A percentile compares a stretch with the other conserved stretches of the same genome.
Conservation (phyloP, 768 basidiomycete genomes). For the Saitozyma podzolica region DNA sequence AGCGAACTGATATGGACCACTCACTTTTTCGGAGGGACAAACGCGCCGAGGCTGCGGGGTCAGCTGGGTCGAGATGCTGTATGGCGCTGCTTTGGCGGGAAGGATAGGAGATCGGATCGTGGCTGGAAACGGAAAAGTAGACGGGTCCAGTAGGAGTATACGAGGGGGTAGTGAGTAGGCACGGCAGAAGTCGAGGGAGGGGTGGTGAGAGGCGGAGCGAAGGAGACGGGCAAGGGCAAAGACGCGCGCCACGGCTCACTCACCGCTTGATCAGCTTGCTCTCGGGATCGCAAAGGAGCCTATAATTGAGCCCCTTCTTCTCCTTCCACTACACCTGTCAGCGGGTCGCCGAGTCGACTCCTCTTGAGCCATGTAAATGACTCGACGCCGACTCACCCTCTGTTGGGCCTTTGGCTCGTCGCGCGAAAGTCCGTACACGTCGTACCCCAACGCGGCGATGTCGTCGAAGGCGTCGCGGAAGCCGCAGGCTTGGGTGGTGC, state of each 20-base stretch:
- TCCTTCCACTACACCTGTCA: constrained; percentile 45
- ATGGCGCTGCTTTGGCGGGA: no score
- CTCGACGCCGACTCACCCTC: constrained; percentile 60
- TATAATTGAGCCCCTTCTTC: constrained; percentile 81
- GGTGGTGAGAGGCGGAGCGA: no score
- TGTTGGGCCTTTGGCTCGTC: constrained; percentile 65
- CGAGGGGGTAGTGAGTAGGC: no score
- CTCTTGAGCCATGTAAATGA: background rate
- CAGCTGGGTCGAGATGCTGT: background rate
- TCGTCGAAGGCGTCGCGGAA: constrained; percentile 81
- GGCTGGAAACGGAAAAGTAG: no score
- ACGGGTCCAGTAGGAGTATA: no score
- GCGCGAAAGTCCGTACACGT: constrained; percentile 72
- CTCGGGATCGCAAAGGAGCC: constrained; percentile 85
- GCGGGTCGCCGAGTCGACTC: constrained; percentile 9
- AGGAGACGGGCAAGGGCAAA: background rate
- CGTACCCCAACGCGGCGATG: constrained; percentile 68
- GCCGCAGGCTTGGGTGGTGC: constrained; percentile 87
- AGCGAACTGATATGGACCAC: constrained; percentile 9
- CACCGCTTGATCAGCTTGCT: constrained; percentile 64
- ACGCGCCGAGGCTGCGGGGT: constrained; percentile 68
- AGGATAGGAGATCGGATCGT: no score
- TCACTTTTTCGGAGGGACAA: constrained; percentile 62
- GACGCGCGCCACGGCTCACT: background rate
- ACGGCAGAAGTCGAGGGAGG: background rate